phyloP scores from a whole-genome alignment of 2,329 filamentous ascomycete species.

The Aspergillus candidus region DNA sequence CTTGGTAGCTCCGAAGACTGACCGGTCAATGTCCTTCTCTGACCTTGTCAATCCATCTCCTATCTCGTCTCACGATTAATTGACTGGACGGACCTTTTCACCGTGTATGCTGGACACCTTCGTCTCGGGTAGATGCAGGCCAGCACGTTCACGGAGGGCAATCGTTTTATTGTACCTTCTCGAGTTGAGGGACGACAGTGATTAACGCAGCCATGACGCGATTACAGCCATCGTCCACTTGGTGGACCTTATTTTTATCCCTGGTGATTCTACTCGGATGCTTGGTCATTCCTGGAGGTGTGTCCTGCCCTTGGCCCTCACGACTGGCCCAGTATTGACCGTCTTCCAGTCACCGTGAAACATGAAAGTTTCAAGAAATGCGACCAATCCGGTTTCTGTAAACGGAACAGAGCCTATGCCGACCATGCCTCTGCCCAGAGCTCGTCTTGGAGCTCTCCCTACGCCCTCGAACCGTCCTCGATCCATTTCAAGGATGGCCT shows the following conservation, averaged over 20 bases:
- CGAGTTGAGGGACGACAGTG: slow-evolving; percentile 27
- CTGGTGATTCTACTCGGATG: slow-evolving; percentile 55
- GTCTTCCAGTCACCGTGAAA: slow-evolving; percentile 69
- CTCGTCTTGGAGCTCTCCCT: slow-evolving; percentile 71
- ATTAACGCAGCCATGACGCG: slow-evolving; percentile 44
- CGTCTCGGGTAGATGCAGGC: slow-evolving; percentile 28
- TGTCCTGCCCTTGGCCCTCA: slow-evolving; percentile 22
- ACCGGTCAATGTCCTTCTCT: slow-evolving; percentile 7
- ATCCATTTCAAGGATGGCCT: slow-evolving; percentile 72
- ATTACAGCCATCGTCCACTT: slow-evolving; percentile 47
- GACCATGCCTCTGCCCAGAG: slow-evolving; percentile 64
- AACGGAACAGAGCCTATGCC: slow-evolving; percentile 84
- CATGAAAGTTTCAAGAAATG: slow-evolving; percentile 97
- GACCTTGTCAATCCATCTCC: slow-evolving; percentile 2
- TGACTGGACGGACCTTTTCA: background rate
- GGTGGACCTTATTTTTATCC: slow-evolving; percentile 61
- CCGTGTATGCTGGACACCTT: slow-evolving; percentile 9
- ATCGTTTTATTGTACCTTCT: slow-evolving; percentile 14
- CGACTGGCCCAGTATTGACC: slow-evolving; percentile 3
- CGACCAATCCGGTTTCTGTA: slow-evolving; percentile 93
- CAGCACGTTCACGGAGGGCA: slow-evolving; percentile 15
- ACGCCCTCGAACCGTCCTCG: slow-evolving; percentile 65
- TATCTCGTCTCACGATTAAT: too few relatives aligned
- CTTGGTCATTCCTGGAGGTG: slow-evolving; percentile 61
- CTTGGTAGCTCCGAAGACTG: too few relatives aligned